Evolutionary conservation across 257 asterid species (phyloP), one percentile per base, ranked within the genome.

Genomic region (Knoxia roxburghii): DNA sequence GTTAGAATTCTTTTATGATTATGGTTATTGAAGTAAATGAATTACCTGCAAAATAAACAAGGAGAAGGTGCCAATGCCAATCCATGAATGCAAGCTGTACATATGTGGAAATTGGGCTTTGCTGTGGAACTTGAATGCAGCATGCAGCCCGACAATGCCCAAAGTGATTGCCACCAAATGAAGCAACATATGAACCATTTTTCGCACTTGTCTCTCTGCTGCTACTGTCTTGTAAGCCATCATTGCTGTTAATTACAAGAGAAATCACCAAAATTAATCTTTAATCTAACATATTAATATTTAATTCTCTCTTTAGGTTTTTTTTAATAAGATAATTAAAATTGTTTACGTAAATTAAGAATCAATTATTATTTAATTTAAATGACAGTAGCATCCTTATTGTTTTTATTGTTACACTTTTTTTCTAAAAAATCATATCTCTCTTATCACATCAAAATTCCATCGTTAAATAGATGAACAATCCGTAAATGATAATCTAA

Each of bases 41-140:
- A 39, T 17, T 80, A 89, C 97, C 95, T 90, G 97, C 76, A 87
- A 73, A 68, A 87, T 80, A 76, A 66, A 90, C 40, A 90, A 65
- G 78, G 82, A 77, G 80, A 90, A 83, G 56, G 95, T 85, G 53
- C 67, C 81, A 6, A 90, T 81, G 24, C 97, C 97, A 3, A 90
- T 90, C 97, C 97, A 90, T 24, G 97, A 90, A 79, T 87, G 94
- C 74, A 75, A 66, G 85, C 86, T 88, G 40, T 69, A 76, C 83
- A 90, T 35, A 75, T 90, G 39, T 51, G 74, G 27, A 52, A 85
- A 21, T 60, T 77, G 45, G 3, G 46, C 40, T 48, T 12, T 75
- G 6, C 82, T 76, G 41, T 90, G 97, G 73, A 61, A 90, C 82
- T 88, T 88, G 77, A 90, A 90, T 0, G 70, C 79, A 13, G 97